Evolutionary conservation across 75 land plant genomes (phyloP).

Genomic region (Azolla pinnata): DNA sequence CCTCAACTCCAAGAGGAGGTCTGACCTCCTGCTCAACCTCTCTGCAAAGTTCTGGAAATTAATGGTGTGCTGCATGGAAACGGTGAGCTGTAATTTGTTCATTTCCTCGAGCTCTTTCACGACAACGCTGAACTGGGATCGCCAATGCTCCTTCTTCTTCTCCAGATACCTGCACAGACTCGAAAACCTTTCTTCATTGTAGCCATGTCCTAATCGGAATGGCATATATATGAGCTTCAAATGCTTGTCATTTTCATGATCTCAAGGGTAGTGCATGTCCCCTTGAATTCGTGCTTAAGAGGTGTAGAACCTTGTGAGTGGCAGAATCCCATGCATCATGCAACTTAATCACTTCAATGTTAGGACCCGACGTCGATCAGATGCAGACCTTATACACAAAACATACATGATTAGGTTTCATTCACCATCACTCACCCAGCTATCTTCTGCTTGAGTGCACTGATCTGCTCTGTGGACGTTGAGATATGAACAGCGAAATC

Average conservation of each 20-base stretch:
- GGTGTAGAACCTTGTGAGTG: too few species aligned
- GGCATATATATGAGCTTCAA: not conserved
- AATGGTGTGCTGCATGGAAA: slow-evolving; percentile 5
- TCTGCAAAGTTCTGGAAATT: slow-evolving; percentile 13
- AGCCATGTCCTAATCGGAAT: not conserved
- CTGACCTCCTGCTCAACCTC: slow-evolving; percentile 14
- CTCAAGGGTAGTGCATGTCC: too few species aligned
- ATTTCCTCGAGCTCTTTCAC: slow-evolving; percentile 8
- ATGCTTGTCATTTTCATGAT: too few species aligned
- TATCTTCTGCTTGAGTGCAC: slow-evolving; percentile 38
- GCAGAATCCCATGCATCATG: too few species aligned
- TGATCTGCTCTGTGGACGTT: slow-evolving; percentile 43
- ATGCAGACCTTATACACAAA: too few species aligned
- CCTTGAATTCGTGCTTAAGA: too few species aligned
- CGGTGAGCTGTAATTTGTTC: slow-evolving; percentile 1
- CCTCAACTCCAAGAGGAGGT: slow-evolving; percentile 41
- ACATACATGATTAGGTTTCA: not conserved
- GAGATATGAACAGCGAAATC: slow-evolving; percentile 44
- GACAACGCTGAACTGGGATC: slow-evolving; percentile 6
- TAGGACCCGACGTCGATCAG: too few species aligned
- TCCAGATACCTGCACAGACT: slow-evolving; percentile 4
- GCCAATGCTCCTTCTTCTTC: slow-evolving; percentile 4
- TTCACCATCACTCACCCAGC: slow-evolving; percentile 28
- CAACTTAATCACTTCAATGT: too few species aligned
- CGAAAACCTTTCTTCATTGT: not conserved